These are phyloP conservation scores for Diaporthe sp. DNA, from an alignment of 2,329 filamentous ascomycete genomes.

Conservation along the genomic window DNA sequence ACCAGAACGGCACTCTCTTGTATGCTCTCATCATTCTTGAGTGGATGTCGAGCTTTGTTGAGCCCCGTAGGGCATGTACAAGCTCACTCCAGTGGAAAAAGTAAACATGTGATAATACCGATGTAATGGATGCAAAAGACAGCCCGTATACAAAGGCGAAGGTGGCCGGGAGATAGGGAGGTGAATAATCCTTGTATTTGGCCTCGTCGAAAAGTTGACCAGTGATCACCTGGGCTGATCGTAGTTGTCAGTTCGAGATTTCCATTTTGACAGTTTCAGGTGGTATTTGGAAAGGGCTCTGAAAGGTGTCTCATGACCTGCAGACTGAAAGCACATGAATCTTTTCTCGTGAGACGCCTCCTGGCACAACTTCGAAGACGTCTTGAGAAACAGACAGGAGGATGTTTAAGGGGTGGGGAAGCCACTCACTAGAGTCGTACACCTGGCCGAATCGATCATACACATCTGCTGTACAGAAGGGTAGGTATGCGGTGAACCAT, in stretches of 20 bases:
- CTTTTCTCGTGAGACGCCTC: neutral
- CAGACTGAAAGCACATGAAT: neutral
- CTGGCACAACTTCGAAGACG: neutral
- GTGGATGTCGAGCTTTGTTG: constrained; percentile 56
- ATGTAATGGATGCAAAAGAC: constrained; percentile 50
- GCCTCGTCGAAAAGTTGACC: constrained; percentile 59
- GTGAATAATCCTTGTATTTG: constrained; percentile 67
- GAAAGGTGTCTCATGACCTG: neutral
- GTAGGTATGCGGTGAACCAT: constrained; percentile 66
- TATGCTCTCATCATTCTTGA: constrained; percentile 58
- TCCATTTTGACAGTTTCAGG: too few relatives aligned
- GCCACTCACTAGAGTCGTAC: constrained; percentile 59
- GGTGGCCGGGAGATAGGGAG: constrained; percentile 62
- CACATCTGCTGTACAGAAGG: constrained; percentile 65
- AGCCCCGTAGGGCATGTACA: constrained; percentile 47
- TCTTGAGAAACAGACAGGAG: neutral
- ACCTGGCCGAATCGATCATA: constrained; percentile 66
- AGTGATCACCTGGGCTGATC: constrained; percentile 58
- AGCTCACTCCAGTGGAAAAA: constrained; percentile 76
- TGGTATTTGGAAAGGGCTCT: neutral
- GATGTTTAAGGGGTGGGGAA: neutral
- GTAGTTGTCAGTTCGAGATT: neutral
- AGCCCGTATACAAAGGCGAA: constrained; percentile 56
- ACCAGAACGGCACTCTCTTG: constrained; percentile 58
- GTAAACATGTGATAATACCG: constrained; percentile 57